These are phyloP conservation scores for Tolypocladium tundrense DNA, from an alignment of 2,329 filamentous ascomycete genomes.

Conservation along the genomic window DNA sequence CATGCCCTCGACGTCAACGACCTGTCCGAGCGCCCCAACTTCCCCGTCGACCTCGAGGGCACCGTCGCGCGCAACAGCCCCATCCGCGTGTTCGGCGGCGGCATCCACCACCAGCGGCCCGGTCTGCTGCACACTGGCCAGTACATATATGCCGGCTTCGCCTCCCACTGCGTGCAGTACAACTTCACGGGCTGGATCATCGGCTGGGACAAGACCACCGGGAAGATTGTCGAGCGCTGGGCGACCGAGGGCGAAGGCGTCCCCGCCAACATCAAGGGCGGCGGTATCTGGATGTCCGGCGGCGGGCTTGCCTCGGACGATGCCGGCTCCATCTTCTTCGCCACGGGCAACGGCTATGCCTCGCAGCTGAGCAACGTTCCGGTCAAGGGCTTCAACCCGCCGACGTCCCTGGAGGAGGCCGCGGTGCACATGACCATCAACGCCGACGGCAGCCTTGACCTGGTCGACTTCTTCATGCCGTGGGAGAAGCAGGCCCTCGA, in stretches of 20 bases:
- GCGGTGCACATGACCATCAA: slow-evolving; percentile 33
- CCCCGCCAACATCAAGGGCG: slow-evolving; percentile 24
- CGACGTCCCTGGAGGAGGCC: slow-evolving; percentile 32
- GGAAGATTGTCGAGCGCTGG: slow-evolving; percentile 26
- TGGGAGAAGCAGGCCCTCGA: slow-evolving; percentile 40
- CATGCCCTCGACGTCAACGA: slow-evolving; percentile 29
- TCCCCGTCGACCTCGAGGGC: slow-evolving; percentile 38
- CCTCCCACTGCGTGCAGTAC: slow-evolving; percentile 44
- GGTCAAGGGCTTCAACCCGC: slow-evolving; percentile 25
- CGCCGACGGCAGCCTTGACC: slow-evolving; percentile 27
- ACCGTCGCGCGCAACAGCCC: slow-evolving; percentile 33
- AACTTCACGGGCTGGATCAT: slow-evolving; percentile 45
- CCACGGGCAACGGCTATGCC: slow-evolving; percentile 30
- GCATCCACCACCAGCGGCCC: slow-evolving; percentile 41
- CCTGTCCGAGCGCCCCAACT: slow-evolving; percentile 26
- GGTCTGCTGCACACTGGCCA: slow-evolving; percentile 33
- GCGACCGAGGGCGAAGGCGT: slow-evolving; percentile 31
- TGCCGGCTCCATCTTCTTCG: slow-evolving; percentile 26
- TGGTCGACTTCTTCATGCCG: slow-evolving; percentile 45
- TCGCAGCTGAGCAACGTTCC: slow-evolving; percentile 26
- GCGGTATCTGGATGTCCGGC: slow-evolving; percentile 32
- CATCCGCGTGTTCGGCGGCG: slow-evolving; percentile 38
- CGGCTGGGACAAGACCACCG: slow-evolving; percentile 32
- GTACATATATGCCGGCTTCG: slow-evolving; percentile 41
- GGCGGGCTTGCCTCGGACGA: slow-evolving; percentile 28